Conservation (phyloP, 306 rosid species). For the Medicago truncatula region DNA sequence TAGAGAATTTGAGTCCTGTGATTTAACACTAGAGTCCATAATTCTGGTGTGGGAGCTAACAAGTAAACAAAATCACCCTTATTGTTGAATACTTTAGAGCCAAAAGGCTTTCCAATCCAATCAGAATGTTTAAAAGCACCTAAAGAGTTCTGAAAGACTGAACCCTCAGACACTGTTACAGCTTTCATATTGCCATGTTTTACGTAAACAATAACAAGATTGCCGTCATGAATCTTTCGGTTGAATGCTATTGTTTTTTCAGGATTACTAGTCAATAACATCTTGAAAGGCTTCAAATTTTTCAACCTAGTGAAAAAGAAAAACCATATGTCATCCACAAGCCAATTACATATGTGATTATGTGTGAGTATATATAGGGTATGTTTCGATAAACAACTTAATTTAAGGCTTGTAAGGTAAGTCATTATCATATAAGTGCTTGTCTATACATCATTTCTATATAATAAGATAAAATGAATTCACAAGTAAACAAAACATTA, state of each 20-base stretch:
- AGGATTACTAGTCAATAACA: slow-evolving; percentile 58
- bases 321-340: slow-evolving; percentile 13
- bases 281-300: slow-evolving; percentile 44
- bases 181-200: slow-evolving; percentile 82
- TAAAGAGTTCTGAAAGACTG: slow-evolving; percentile 78
- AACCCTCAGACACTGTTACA: slow-evolving; percentile 61
- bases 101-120: slow-evolving; percentile 92
- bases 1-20: slow-evolving; percentile 93
- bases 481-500: no score
- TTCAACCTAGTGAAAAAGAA: slow-evolving; percentile 21
- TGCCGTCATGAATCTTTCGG: slow-evolving; percentile 60
- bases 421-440: no score
- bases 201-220: slow-evolving; percentile 81
- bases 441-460: no score
- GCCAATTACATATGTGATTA: no score
- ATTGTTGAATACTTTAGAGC: slow-evolving; percentile 77
- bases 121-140: slow-evolving; percentile 84
- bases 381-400: no score
- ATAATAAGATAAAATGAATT: no score
- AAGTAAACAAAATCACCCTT: slow-evolving; percentile 82
- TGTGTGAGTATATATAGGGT: no score
- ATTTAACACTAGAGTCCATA: slow-evolving; percentile 87
- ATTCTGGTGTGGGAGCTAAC: slow-evolving; percentile 87
- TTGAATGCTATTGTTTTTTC: slow-evolving; percentile 66
- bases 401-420: no score